Percentiles rank a stretch among this genome's conserved stretches.
These are phyloP conservation scores for Pseudomicrostroma phylloplanum DNA, from an alignment of 1,284 basidiomycete genomes.

Conservation along the genomic window DNA sequence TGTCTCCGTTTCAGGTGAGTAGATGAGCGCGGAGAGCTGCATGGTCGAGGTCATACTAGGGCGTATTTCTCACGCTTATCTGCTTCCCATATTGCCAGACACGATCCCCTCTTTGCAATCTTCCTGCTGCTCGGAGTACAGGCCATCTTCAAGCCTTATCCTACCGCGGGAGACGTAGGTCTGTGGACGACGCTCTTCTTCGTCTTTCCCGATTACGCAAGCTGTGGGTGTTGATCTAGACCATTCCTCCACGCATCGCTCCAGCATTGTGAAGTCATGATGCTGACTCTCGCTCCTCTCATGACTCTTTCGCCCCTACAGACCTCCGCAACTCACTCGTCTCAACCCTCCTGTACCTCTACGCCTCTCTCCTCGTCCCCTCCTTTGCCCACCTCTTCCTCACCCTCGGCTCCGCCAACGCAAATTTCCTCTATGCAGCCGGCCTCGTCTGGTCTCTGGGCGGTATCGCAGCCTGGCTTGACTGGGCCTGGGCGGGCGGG, in stretches of 20 bases:
- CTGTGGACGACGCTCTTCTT: not conserved
- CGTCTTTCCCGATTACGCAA: conserved; percentile 1
- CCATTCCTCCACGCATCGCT: not conserved
- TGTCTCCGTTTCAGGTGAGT: conserved; percentile 75
- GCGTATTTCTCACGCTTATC: not conserved
- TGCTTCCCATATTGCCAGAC: conserved; percentile 54
- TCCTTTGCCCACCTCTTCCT: conserved; percentile 91
- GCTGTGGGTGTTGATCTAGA: not conserved
- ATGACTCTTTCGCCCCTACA: conserved; percentile 48
- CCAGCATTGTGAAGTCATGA: not conserved
- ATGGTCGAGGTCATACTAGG: not conserved
- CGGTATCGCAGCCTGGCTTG: conserved; percentile 71
- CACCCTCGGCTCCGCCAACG: conserved; percentile 83
- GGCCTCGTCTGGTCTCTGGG: conserved; percentile 86
- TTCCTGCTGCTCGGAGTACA: conserved; percentile 72
- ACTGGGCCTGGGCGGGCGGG: conserved; percentile 65
- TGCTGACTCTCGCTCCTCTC: not conserved
- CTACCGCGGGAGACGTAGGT: conserved; percentile 55
- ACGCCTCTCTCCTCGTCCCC: conserved; percentile 78
- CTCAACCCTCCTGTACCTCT: conserved; percentile 73
- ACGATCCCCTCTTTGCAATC: conserved; percentile 75
- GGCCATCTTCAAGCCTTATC: conserved; percentile 84
- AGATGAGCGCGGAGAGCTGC: not conserved
- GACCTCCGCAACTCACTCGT: conserved; percentile 83
- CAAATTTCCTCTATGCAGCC: conserved; percentile 95